Conservation (phyloP, 148 eudicot genomes). For the Dysphania ambrosioides region DNA sequence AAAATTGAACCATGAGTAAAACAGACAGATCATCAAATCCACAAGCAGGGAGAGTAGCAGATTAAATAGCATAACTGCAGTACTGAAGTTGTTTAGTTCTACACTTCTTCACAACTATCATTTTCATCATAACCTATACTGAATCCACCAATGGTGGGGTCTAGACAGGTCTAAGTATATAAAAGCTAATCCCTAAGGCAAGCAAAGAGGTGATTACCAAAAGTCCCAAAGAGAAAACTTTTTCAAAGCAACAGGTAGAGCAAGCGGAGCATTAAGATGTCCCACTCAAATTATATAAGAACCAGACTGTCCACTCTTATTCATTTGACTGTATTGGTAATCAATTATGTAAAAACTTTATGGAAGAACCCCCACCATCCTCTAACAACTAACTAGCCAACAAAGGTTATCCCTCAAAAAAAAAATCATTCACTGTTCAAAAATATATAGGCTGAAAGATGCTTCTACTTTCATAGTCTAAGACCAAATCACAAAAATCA, state of each 20-base stretch:
- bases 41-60: not conserved
- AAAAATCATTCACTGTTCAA: not conserved
- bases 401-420: too few relatives aligned
- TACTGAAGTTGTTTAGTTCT: not conserved
- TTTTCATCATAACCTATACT: not conserved
- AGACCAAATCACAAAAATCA: slow-evolving; percentile 7
- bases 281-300: not conserved
- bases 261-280: not conserved
- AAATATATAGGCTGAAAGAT: not conserved
- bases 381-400: not conserved
- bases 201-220: not conserved
- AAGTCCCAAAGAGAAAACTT: not conserved
- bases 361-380: not conserved
- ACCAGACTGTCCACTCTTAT: not conserved
- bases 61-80: not conserved
- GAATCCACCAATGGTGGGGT: not conserved
- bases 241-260: not conserved
- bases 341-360: not conserved
- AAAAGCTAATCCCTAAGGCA: not conserved
- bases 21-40: not conserved
- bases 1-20: not conserved
- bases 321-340: not conserved
- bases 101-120: not conserved
- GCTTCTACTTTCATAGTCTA: not conserved
- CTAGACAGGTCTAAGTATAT: too few relatives aligned